Percentiles rank a stretch among this genome's conserved stretches.
These are phyloP conservation scores for Brassica napus DNA, from an alignment of 345 rosid genomes.

Conservation along the genomic window DNA sequence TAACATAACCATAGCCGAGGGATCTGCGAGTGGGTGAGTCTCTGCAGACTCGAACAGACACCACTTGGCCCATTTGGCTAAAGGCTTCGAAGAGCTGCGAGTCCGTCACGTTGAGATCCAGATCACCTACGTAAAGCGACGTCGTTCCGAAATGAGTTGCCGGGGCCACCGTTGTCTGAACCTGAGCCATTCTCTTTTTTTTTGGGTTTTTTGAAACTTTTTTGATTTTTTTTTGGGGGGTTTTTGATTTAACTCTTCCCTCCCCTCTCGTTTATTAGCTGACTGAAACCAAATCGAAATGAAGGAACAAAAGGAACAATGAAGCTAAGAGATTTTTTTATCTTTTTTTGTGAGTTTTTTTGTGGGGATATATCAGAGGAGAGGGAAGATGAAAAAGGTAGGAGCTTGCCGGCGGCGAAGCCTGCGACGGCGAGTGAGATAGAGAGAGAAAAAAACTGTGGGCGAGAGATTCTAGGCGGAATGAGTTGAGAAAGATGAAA, in stretches of 20 bases:
- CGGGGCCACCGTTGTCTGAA: conserved; percentile 11
- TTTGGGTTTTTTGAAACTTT: conserved; percentile 1
- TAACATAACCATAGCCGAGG: conserved; percentile 90
- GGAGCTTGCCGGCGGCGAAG: conserved; percentile 52
- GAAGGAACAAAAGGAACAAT: neutral
- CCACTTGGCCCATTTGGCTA: conserved; percentile 77
- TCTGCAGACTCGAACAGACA: conserved; percentile 80
- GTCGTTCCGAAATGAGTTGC: conserved; percentile 55
- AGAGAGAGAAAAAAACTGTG: neutral
- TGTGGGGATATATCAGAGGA: conserved; percentile 43
- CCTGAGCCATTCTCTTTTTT: conserved; percentile 57
- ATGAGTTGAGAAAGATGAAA: conserved; percentile 12
- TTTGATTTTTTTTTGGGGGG: conserved; percentile 22
- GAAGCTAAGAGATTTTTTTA: neutral
- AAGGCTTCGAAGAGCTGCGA: conserved; percentile 86
- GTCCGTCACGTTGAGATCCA: conserved; percentile 75
- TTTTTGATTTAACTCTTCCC: conserved; percentile 54
- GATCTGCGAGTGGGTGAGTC: conserved; percentile 75
- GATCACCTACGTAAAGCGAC: conserved; percentile 92
- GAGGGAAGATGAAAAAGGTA: conserved; percentile 53
- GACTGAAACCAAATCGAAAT: conserved; percentile 25
- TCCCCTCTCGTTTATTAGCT: conserved; percentile 69
- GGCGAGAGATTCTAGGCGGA: conserved; percentile 20
- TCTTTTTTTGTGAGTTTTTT: neutral
- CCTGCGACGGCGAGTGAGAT: conserved; percentile 53